Conservation (phyloP, 306 rosid genomes). For the Vigna nakashimae region DNA sequence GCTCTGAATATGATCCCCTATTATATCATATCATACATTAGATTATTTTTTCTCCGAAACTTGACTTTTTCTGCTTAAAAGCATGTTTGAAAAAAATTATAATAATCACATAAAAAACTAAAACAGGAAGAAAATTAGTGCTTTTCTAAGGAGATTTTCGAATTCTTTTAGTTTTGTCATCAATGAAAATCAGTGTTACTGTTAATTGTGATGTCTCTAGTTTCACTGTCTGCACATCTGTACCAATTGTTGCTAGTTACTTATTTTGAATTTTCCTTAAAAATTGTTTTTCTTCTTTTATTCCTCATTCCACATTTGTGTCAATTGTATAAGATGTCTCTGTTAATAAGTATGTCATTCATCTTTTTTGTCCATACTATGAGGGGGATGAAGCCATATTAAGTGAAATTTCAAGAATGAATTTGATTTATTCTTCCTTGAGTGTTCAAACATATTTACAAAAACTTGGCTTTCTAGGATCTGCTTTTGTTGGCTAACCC, state of each 20-base stretch:
- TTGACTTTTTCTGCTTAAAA: background rate
- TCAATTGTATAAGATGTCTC: constrained; percentile 7
- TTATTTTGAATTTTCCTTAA: constrained; percentile 1
- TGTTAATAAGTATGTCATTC: constrained; percentile 1
- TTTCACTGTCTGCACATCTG: constrained; percentile 4
- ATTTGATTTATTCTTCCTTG: background rate
- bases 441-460: constrained; percentile 23
- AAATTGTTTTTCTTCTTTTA: background rate
- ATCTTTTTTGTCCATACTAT: constrained; percentile 13
- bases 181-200: background rate
- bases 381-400: constrained; percentile 1
- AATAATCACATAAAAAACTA: background rate
- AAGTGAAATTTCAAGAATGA: background rate
- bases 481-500: background rate
- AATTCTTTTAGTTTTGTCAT: background rate
- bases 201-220: background rate
- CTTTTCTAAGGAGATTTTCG: background rate
- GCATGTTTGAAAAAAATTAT: background rate
- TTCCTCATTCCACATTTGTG: background rate
- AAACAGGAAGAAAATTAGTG: background rate
- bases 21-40: background rate
- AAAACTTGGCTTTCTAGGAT: background rate
- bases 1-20: background rate
- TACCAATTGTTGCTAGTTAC: constrained; percentile 1
- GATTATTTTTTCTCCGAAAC: background rate